These are phyloP conservation scores for Botrytis porri DNA, from an alignment of 2,329 filamentous ascomycete genomes.

Conservation along the genomic window DNA sequence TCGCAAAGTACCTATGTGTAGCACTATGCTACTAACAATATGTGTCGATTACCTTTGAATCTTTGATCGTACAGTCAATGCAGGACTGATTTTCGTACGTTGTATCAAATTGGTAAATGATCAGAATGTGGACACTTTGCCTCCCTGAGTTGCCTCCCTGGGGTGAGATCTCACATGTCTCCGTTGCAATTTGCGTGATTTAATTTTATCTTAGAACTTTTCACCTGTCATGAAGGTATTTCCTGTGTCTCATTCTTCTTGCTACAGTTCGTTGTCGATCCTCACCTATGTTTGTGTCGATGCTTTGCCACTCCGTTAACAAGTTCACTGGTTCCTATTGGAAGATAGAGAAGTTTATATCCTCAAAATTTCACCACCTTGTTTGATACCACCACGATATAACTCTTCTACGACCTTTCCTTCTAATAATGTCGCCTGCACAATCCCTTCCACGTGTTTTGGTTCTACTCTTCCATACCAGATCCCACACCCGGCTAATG, in stretches of 20 bases:
- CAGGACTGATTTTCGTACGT: not conserved
- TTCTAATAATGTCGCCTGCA: constrained; percentile 64
- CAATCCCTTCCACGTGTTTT: constrained; percentile 71
- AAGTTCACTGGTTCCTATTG: not conserved
- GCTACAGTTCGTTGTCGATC: not conserved
- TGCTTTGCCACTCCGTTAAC: not conserved
- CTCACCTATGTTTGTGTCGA: not conserved
- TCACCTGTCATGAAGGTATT: not conserved
- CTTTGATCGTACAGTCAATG: not conserved
- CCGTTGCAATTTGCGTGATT: not conserved
- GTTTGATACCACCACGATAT: constrained; percentile 67
- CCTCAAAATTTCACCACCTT: constrained; percentile 48
- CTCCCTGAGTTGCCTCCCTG: too few species aligned
- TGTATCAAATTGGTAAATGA: not conserved
- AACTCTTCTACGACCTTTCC: constrained; percentile 68
- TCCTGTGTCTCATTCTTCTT: not conserved
- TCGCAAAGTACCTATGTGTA: too few species aligned
- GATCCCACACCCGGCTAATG: constrained; percentile 67
- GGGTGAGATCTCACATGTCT: not conserved
- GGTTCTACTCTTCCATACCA: constrained; percentile 82
- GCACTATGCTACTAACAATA: too few species aligned
- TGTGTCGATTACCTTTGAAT: not conserved
- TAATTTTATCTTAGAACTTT: not conserved
- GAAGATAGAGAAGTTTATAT: constrained; percentile 22
- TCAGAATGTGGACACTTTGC: not conserved